phyloP scores from a whole-genome alignment of 805 yeast species.

The Starmerella stellata region DNA sequence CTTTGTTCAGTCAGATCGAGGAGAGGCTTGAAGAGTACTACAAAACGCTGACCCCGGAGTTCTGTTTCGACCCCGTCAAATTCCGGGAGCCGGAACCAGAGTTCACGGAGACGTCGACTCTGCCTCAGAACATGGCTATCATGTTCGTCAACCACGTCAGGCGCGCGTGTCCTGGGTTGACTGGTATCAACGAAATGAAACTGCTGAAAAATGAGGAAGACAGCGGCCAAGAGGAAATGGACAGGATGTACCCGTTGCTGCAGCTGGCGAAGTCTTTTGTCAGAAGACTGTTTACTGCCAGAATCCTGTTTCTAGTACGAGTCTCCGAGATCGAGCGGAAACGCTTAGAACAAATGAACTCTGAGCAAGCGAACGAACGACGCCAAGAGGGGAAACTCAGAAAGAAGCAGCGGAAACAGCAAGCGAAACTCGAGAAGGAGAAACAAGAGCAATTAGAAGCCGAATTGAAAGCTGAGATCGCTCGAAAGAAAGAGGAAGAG shows the following conservation, averaged over 20 bases:
- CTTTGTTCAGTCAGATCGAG: background rate
- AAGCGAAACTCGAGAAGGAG: slow-evolving; percentile 28
- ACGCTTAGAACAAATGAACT: background rate
- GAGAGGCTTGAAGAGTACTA: background rate
- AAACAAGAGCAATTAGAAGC: slow-evolving; percentile 23
- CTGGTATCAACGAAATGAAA: background rate
- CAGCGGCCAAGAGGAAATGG: background rate
- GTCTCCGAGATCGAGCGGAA: background rate
- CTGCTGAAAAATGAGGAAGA: background rate
- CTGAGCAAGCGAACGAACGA: background rate
- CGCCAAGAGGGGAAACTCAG: slow-evolving; percentile 15
- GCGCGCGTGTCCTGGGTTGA: slow-evolving; percentile 26
- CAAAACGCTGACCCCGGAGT: background rate
- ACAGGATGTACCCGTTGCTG: background rate
- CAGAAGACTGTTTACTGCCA: background rate
- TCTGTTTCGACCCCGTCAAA: background rate
- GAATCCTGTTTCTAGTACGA: background rate
- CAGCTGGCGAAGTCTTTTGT: background rate
- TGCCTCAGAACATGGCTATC: slow-evolving; percentile 15
- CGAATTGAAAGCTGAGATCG: slow-evolving; percentile 19
- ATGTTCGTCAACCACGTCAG: slow-evolving; percentile 21
- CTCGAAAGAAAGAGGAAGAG: slow-evolving; percentile 14
- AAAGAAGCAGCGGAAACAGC: slow-evolving; percentile 28
- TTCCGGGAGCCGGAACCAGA: background rate
- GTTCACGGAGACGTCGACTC: background rate